These are phyloP conservation scores for Oryza longistaminata DNA, from an alignment of 176 grass and related monocot species.

Conservation along the genomic window DNA sequence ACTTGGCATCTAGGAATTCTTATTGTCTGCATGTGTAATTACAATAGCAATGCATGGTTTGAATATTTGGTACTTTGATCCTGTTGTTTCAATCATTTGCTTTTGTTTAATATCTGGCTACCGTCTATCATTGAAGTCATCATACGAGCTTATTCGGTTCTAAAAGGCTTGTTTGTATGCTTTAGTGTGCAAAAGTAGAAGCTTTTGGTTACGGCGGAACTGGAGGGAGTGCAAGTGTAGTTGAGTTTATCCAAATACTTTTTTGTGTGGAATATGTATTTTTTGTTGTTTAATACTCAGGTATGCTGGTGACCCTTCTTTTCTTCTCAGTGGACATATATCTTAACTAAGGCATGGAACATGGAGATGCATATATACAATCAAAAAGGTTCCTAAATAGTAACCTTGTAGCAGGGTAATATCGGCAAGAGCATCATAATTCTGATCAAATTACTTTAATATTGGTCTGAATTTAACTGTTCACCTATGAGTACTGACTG, in stretches of 20 bases:
- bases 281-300: neutral
- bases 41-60: slow-evolving; percentile 27
- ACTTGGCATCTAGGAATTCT: slow-evolving; percentile 15
- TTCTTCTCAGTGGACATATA: neutral
- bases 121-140: neutral
- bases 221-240: neutral
- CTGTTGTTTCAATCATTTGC: slow-evolving; percentile 14
- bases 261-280: neutral
- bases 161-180: neutral
- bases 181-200: neutral
- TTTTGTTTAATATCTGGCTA: neutral
- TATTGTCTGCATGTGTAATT: slow-evolving; percentile 37
- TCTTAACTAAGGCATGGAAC: neutral
- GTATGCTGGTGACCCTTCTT: neutral
- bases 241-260: neutral
- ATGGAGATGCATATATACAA: neutral
- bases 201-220: neutral
- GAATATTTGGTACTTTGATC: neutral
- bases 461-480: neutral
- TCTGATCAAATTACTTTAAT: neutral
- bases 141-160: neutral
- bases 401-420: too few species aligned
- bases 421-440: neutral
- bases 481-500: neutral
- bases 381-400: neutral